Conservation (phyloP, 169 alveolate species). For the Plasmodium gaboni region DNA sequence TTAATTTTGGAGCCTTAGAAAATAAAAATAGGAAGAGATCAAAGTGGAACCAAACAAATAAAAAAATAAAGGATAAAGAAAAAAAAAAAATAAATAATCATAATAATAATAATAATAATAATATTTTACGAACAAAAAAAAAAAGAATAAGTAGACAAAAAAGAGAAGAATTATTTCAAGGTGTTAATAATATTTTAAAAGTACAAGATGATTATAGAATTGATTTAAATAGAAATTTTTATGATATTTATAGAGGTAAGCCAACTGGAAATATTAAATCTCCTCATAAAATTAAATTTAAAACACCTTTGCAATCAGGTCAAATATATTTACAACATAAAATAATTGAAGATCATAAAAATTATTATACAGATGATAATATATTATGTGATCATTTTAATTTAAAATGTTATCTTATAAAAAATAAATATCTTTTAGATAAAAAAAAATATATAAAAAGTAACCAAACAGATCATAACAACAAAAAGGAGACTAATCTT, state of each 20-base stretch:
- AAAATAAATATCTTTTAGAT: neutral
- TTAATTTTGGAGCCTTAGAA: conserved; percentile 9
- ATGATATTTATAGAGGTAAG: neutral
- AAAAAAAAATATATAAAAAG: neutral
- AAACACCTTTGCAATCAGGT: neutral
- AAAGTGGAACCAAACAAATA: neutral
- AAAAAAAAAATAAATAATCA: neutral
- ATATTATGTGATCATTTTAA: neutral
- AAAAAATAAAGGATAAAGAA: neutral
- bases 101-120: neutral
- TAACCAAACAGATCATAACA: neutral
- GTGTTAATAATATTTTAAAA: neutral
- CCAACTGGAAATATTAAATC: neutral
- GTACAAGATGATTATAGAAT: conserved; percentile 3
- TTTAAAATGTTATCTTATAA: conserved; percentile 30
- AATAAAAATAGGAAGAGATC: neutral
- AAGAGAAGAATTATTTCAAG: neutral
- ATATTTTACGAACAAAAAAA: neutral
- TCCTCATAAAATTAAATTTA: conserved; percentile 4
- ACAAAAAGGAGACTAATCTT: neutral
- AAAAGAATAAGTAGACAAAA: neutral
- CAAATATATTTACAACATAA: conserved; percentile 15
- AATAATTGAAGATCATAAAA: conserved; percentile 12
- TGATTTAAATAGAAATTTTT: conserved; percentile 12
- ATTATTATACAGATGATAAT: conserved; percentile 39